Conservation (phyloP, 345 rosid species). For the Mercurialis annua region DNA sequence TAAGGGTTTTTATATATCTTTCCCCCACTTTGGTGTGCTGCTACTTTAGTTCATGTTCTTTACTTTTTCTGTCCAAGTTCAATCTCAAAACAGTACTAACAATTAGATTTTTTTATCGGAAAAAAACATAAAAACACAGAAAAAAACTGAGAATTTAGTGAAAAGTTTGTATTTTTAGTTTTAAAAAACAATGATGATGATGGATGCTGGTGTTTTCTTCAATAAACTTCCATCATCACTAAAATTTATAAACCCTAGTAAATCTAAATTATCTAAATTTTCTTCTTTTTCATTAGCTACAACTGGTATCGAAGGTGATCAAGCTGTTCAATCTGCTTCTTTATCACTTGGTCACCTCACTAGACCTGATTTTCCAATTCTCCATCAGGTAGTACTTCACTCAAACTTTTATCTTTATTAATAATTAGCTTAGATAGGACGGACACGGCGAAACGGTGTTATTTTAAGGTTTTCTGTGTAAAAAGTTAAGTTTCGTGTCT, state of each 20-base stretch:
- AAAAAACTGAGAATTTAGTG: no score
- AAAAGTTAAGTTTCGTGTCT: no score
- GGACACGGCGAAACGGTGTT: no score
- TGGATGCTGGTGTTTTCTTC: conserved; percentile 57
- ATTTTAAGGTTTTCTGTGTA: no score
- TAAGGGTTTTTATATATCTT: no score
- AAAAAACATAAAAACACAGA: no score
- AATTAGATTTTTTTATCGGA: no score
- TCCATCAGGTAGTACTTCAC: conserved; percentile 53
- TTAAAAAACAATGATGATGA: neutral
- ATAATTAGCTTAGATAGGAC: no score
- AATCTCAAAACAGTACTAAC: no score
- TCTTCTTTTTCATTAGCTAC: conserved; percentile 27
- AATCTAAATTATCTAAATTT: conserved; percentile 4
- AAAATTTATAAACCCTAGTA: conserved; percentile 34
- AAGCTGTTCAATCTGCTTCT: conserved; percentile 31
- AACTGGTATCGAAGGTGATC: conserved; percentile 27
- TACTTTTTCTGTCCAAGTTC: no score
- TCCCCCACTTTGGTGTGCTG: no score
- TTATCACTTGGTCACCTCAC: conserved; percentile 71
- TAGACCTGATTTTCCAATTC: conserved; percentile 81
- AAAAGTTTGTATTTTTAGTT: neutral
- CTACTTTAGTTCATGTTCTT: no score
- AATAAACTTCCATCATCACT: conserved; percentile 52
- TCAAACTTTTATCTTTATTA: neutral